Percentiles rank a stretch among this genome's conserved stretches.
Evolutionary conservation across 352 stramenopile species (phyloP).

Genomic region (Plasmopara halstedii): DNA sequence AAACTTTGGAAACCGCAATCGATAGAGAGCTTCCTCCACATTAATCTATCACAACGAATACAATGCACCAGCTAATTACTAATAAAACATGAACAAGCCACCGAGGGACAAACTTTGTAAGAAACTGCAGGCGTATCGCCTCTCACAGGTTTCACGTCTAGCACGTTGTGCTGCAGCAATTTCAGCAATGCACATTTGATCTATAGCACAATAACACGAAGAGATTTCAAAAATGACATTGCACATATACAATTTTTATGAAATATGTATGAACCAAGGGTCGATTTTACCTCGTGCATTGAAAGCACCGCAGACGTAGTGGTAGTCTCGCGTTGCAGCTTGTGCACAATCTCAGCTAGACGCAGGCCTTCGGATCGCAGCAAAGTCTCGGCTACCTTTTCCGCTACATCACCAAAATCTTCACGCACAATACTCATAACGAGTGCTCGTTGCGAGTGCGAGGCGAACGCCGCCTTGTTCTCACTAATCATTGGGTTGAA

Average conservation of each 20-base stretch:
- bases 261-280: too few relatives aligned
- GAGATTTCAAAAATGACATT: not conserved
- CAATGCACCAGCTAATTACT: too few relatives aligned
- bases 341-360: slow-evolving; percentile 54
- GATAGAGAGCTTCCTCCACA: slow-evolving; percentile 71
- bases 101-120: slow-evolving; percentile 39
- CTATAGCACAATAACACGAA: slow-evolving; percentile 10
- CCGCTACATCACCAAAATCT: slow-evolving; percentile 70
- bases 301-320: slow-evolving; percentile 23
- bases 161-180: slow-evolving; percentile 82
- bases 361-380: slow-evolving; percentile 61
- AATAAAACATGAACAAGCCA: too few relatives aligned
- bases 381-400: slow-evolving; percentile 48
- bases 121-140: slow-evolving; percentile 17
- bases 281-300: slow-evolving; percentile 31
- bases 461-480: slow-evolving; percentile 34
- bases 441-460: slow-evolving; percentile 64
- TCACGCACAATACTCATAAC: slow-evolving; percentile 70
- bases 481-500: slow-evolving; percentile 8
- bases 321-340: slow-evolving; percentile 32
- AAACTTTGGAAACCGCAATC: slow-evolving; percentile 79
- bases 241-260: not conserved
- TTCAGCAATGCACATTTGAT: slow-evolving; percentile 81
- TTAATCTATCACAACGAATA: slow-evolving; percentile 55
- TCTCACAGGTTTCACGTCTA: slow-evolving; percentile 47